Percentiles rank a stretch among this genome's conserved stretches.
Conservation (phyloP, 2,329 filamentous ascomycete genomes). For the Dryadomyces quercus-mongolicae region DNA sequence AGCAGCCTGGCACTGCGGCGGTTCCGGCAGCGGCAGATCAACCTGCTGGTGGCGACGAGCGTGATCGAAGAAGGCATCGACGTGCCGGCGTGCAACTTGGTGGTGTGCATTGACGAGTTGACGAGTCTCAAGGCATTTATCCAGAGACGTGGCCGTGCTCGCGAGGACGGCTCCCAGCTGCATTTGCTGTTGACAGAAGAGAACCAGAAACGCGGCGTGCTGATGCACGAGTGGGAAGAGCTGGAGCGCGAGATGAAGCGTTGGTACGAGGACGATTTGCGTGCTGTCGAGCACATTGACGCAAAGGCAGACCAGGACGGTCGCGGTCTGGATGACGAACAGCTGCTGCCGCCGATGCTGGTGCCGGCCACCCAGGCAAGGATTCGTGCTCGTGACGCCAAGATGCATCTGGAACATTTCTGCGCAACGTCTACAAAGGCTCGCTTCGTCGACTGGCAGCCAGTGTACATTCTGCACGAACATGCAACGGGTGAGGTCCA, state of each 20-base stretch:
- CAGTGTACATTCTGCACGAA: slow-evolving; percentile 52
- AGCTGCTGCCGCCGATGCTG: slow-evolving; percentile 8
- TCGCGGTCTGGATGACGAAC: slow-evolving; percentile 22
- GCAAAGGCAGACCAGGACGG: slow-evolving; percentile 30
- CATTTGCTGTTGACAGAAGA: slow-evolving; percentile 26
- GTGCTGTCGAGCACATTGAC: slow-evolving; percentile 33
- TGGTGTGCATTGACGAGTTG: slow-evolving; percentile 46
- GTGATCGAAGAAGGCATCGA: slow-evolving; percentile 60
- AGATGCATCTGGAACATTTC: slow-evolving; percentile 71
- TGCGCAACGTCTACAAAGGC: slow-evolving; percentile 49
- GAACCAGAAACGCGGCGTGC: background rate
- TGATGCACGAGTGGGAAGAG: slow-evolving; percentile 40
- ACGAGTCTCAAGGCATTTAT: slow-evolving; percentile 44
- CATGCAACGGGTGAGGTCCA: background rate
- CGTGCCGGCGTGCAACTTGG: slow-evolving; percentile 49
- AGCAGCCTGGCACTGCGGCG: slow-evolving; percentile 26
- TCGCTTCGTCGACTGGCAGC: slow-evolving; percentile 51
- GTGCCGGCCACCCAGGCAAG: slow-evolving; percentile 39
- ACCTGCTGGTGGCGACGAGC: slow-evolving; percentile 49
- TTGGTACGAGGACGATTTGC: slow-evolving; percentile 53
- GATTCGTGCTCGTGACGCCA: slow-evolving; percentile 61
- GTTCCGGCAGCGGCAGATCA: slow-evolving; percentile 42
- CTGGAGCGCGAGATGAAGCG: slow-evolving; percentile 64
- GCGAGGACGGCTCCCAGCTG: slow-evolving; percentile 38
- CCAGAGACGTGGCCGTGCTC: slow-evolving; percentile 41